These are phyloP conservation scores for Ogataea pilisensis DNA, from an alignment of 805 yeast genomes.

Conservation along the genomic window DNA sequence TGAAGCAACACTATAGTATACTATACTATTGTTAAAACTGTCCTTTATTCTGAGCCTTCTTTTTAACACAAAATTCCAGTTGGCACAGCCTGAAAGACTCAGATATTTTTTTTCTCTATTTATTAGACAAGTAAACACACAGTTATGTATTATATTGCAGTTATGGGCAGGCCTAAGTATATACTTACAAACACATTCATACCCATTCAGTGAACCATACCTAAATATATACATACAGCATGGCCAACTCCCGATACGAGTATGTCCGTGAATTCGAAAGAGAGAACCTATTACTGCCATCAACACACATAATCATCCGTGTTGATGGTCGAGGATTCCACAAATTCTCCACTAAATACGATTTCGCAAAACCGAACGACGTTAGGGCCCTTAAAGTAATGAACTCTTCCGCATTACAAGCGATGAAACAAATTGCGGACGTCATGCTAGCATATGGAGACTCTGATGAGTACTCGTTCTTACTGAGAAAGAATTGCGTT, in stretches of 20 bases:
- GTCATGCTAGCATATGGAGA: slow-evolving; percentile 86
- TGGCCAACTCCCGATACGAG: slow-evolving; percentile 87
- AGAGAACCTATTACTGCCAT: slow-evolving; percentile 68
- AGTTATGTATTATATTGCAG: neutral
- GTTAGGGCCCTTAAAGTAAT: slow-evolving; percentile 67
- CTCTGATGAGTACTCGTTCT: slow-evolving; percentile 89
- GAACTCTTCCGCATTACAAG: slow-evolving; percentile 71
- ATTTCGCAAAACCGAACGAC: slow-evolving; percentile 88
- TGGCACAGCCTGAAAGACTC: no score
- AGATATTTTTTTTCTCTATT: neutral
- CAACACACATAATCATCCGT: slow-evolving; percentile 76
- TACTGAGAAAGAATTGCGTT: slow-evolving; percentile 57
- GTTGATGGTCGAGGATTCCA: slow-evolving; percentile 96
- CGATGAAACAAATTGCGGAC: slow-evolving; percentile 66
- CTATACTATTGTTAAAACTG: neutral
- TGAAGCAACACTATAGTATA: no score
- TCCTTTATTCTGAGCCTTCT: no score
- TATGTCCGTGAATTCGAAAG: slow-evolving; percentile 81
- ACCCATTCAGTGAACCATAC: no score
- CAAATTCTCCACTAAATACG: slow-evolving; percentile 67
- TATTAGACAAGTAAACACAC: neutral
- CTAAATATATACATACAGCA: no score
- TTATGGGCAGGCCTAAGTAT: neutral
- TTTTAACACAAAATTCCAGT: no score
- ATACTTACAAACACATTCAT: no score